These are phyloP conservation scores for Trypethelium eluteriae DNA, from an alignment of 495 filamentous ascomycete species.

Conservation along the genomic window DNA sequence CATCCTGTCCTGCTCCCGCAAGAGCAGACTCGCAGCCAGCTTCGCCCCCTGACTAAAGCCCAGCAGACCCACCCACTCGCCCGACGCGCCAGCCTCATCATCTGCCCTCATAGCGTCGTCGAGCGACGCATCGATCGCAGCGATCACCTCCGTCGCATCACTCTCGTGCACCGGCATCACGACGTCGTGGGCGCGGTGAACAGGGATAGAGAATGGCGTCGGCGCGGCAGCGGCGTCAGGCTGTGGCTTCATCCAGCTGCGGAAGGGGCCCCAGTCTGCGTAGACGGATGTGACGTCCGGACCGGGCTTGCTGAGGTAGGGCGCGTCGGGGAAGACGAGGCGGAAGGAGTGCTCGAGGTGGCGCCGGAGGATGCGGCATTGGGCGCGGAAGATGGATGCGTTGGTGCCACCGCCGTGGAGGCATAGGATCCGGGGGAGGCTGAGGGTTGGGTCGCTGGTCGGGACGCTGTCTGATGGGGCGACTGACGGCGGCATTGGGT, in stretches of 20 bases:
- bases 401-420: background rate
- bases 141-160: background rate
- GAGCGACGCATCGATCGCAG: background rate
- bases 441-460: background rate
- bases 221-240: background rate
- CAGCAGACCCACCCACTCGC: background rate
- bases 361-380: background rate
- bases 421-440: conserved; percentile 4
- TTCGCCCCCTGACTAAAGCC: background rate
- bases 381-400: background rate
- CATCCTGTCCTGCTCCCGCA: background rate
- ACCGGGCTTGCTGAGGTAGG: background rate
- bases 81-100: background rate
- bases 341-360: background rate
- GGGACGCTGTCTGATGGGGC: background rate
- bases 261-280: background rate
- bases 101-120: background rate
- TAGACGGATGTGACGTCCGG: background rate
- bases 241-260: background rate
- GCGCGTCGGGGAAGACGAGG: background rate
- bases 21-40: background rate
- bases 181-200: background rate
- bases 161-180: background rate
- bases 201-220: background rate
- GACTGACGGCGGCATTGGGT: background rate